These are phyloP conservation scores for Rhizopogon vinicolor DNA, from an alignment of 768 basidiomycete species.

Conservation along the genomic window DNA sequence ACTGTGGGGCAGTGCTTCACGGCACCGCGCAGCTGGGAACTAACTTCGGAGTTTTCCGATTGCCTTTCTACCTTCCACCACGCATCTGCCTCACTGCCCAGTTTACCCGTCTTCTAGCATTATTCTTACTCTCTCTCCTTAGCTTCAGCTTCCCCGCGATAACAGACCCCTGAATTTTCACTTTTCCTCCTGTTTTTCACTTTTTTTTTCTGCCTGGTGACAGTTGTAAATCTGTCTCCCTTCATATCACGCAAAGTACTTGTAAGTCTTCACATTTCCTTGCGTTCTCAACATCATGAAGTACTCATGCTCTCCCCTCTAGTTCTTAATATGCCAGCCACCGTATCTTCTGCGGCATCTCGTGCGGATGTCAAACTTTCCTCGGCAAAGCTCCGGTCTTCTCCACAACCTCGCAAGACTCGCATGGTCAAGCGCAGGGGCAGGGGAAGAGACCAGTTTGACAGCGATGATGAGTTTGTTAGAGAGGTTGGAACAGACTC, in stretches of 20 bases:
- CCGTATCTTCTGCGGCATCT: conserved; percentile 29
- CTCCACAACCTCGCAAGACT: conserved; percentile 28
- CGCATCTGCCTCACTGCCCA: conserved; percentile 10
- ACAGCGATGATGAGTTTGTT: conserved; percentile 76
- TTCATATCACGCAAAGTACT: conserved; percentile 27
- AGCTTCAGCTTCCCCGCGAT: conserved; percentile 11
- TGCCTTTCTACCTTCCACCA: conserved; percentile 18
- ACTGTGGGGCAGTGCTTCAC: conserved; percentile 13
- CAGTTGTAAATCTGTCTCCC: conserved; percentile 14
- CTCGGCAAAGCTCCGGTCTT: conserved; percentile 28
- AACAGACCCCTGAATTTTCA: conserved; percentile 5
- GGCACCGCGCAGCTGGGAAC: conserved; percentile 22
- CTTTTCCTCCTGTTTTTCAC: conserved; percentile 15
- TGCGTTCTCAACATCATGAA: conserved; percentile 3
- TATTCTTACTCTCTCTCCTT: background rate
- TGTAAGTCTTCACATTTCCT: conserved; percentile 25
- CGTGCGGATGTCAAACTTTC: conserved; percentile 26
- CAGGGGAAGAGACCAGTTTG: conserved; percentile 50
- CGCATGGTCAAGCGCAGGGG: conserved; percentile 57
- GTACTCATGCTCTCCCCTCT: background rate
- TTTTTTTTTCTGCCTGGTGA: conserved; percentile 22
- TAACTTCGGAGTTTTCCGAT: conserved; percentile 22
- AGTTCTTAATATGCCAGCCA: conserved; percentile 42
- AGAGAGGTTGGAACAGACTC: conserved; percentile 70
- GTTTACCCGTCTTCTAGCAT: conserved; percentile 5